These are phyloP conservation scores for Fomitopsis palustris DNA, from an alignment of 1,284 basidiomycete genomes.

Conservation along the genomic window DNA sequence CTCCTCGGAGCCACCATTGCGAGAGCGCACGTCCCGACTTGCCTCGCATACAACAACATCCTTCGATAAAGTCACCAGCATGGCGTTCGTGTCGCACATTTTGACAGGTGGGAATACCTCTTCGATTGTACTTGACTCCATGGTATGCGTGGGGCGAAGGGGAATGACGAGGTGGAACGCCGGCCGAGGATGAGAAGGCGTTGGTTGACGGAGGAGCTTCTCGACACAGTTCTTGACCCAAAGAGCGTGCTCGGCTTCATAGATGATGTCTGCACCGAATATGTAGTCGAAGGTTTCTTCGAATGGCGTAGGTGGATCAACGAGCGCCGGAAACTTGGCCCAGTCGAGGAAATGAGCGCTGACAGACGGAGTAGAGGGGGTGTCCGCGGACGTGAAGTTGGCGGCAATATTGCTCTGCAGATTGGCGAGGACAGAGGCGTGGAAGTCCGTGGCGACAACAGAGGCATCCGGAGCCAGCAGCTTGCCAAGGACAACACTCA, in stretches of 20 bases:
- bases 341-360: constrained; percentile 57
- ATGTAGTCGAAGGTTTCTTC: constrained; percentile 60
- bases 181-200: neutral
- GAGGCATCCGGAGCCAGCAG: constrained; percentile 36
- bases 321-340: constrained; percentile 43
- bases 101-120: constrained; percentile 42
- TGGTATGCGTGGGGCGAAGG: constrained; percentile 58
- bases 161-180: constrained; percentile 77
- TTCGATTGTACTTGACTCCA: constrained; percentile 59
- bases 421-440: constrained; percentile 73
- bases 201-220: constrained; percentile 48
- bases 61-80: constrained; percentile 43
- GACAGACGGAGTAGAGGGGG: constrained; percentile 21
- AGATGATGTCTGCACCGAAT: constrained; percentile 75
- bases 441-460: constrained; percentile 78
- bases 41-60: constrained; percentile 55
- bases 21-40: constrained; percentile 27
- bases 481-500: constrained; percentile 65
- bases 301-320: constrained; percentile 16
- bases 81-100: neutral
- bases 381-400: constrained; percentile 44
- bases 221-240: constrained; percentile 64
- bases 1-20: constrained; percentile 38
- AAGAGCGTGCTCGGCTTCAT: constrained; percentile 62
- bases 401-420: constrained; percentile 60